Evolutionary conservation across 129 eudicot species (phyloP), one percentile per base, ranked within the genome.

Genomic region (Solidago caesia): DNA sequence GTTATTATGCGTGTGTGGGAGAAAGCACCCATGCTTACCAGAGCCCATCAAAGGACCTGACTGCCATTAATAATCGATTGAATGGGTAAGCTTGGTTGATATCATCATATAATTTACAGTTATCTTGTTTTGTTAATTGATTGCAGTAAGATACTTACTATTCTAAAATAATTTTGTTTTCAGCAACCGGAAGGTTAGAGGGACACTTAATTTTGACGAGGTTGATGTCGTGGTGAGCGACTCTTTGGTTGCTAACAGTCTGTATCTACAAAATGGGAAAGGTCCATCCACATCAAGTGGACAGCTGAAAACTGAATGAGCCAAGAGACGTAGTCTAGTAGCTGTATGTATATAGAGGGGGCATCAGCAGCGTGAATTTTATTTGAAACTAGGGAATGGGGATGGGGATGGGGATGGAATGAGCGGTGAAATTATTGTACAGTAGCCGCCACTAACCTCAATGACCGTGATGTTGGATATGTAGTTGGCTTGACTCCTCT

Each of bases 11-110:
- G 6, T 95, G 99, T 77, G 97, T 95, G 60, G 99, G 99, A 49
- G 99, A 91, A 85, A 91, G 99, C 72, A 95, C 99, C 42, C 97
- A 86, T 70, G 97, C 99, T 68, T 95, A 85, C 83, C 99, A 95
- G 80, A 95, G 99, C 80, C 99, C 99, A 21, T 95, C 99, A 4
- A 95, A 95, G 77, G 99, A 95, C 75, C 75, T 89, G 48, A 89
- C 96, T 0, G 96, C 94, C 81, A 95, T 95, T 64, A 95, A 95
- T 73, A 88, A 87, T 82, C 97, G 92, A 66, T 78, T 95, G 76
- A 95, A 91, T 47, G 82, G 97, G 97, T 89, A 85, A 29, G 49
- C 33, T 39, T 33, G 13, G 4, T 52, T 27, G 16, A 67, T 53
- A 55, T n/a, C 33, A 44, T n/a, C 33, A 44, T 13, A 55, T 43